Conservation (phyloP, 495 filamentous ascomycete species). For the Penicillium parvum region DNA sequence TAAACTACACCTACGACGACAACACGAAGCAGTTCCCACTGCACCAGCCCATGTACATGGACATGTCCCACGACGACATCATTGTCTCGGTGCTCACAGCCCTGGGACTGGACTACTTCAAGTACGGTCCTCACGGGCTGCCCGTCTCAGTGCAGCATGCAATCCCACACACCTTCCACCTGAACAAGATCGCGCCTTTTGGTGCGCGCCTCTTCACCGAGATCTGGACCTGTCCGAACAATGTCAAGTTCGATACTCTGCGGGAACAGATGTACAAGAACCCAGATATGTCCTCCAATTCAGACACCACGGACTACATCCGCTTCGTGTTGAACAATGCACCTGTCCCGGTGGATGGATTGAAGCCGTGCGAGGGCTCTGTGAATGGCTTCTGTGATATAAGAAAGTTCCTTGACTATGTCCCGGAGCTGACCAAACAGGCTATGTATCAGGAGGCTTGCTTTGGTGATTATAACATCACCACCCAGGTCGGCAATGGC, state of each 20-base stretch:
- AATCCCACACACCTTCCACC: slow-evolving; percentile 13
- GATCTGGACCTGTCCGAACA: slow-evolving; percentile 35
- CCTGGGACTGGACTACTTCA: slow-evolving; percentile 47
- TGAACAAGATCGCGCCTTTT: slow-evolving; percentile 49
- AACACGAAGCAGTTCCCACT: slow-evolving; percentile 44
- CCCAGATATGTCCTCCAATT: slow-evolving; percentile 17
- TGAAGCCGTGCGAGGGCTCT: slow-evolving; percentile 16
- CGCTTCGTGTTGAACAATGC: slow-evolving; percentile 31
- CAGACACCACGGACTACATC: slow-evolving; percentile 22
- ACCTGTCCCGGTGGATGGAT: slow-evolving; percentile 24
- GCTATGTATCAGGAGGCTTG: slow-evolving; percentile 28
- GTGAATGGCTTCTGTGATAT: slow-evolving; percentile 29
- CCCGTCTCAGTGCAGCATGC: slow-evolving; percentile 47
- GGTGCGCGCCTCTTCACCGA: slow-evolving; percentile 59
- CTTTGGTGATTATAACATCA: slow-evolving; percentile 26
- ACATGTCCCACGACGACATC: slow-evolving; percentile 40
- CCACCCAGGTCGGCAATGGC: slow-evolving; percentile 23
- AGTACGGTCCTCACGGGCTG: slow-evolving; percentile 43
- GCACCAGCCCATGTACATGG: slow-evolving; percentile 47
- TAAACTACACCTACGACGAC: slow-evolving; percentile 54
- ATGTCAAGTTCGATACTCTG: slow-evolving; percentile 17
- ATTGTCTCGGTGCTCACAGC: slow-evolving; percentile 44
- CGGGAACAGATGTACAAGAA: slow-evolving; percentile 24
- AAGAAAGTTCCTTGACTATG: slow-evolving; percentile 16
- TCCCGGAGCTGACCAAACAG: slow-evolving; percentile 18